Conservation (phyloP, 768 basidiomycete genomes). For the Hygrocybe coccinea region DNA sequence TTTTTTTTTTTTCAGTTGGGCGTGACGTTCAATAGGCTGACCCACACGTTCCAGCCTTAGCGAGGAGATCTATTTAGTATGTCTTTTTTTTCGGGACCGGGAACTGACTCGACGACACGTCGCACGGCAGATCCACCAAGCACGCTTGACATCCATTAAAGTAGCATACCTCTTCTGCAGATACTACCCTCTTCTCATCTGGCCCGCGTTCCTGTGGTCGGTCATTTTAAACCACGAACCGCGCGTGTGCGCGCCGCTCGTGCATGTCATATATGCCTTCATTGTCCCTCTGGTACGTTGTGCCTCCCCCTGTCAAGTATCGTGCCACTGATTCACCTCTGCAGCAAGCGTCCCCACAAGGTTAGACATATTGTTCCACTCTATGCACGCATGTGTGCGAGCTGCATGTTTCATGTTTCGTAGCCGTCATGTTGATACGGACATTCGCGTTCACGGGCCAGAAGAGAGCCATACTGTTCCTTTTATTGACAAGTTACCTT, state of each 20-base stretch:
- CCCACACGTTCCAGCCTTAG: background rate
- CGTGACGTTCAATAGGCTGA: too few species aligned
- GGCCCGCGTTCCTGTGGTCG: background rate
- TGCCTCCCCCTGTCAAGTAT: background rate
- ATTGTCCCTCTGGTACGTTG: background rate
- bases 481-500: background rate
- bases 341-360: background rate
- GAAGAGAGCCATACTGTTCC: background rate
- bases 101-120: background rate
- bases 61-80: background rate
- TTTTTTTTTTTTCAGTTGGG: background rate
- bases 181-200: conserved; percentile 1
- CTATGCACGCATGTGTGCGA: background rate
- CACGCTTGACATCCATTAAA: background rate
- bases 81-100: background rate
- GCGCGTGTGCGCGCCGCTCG: background rate
- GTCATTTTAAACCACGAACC: background rate
- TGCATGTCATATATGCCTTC: background rate
- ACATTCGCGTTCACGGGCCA: conserved; percentile 1
- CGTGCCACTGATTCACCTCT: background rate
- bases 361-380: background rate
- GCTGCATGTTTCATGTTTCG: background rate
- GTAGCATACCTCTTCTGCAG: background rate
- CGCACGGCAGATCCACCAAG: background rate
- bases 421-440: conserved; percentile 1